phyloP scores from a whole-genome alignment of 495 filamentous ascomycete genomes.

The Xylaria scruposa region DNA sequence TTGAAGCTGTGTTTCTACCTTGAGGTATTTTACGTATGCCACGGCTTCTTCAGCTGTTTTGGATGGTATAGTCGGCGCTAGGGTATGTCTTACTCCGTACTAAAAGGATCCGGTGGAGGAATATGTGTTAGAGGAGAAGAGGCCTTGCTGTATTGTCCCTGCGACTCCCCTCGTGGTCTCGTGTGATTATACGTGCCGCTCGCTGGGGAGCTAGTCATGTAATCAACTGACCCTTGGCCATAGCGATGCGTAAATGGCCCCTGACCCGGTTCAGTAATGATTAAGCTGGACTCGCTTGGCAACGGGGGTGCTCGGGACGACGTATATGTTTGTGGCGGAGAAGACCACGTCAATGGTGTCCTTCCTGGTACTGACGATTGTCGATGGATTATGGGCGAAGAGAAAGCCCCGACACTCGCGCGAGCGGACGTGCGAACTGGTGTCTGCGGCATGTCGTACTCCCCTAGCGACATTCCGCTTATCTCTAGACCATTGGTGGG shows the following conservation, averaged over 20 bases:
- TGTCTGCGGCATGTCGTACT: conserved; percentile 7
- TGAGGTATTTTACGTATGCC: too few relatives aligned
- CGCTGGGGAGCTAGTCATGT: not conserved
- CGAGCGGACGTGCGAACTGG: not conserved
- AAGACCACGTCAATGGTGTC: not conserved
- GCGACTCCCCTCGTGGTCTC: conserved; percentile 10
- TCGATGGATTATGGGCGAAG: not conserved
- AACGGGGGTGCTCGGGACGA: not conserved
- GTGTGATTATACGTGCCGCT: conserved; percentile 5
- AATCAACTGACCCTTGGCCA: not conserved
- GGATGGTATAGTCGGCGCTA: too few relatives aligned
- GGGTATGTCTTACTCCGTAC: not conserved
- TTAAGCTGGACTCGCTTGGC: not conserved
- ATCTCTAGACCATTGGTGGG: conserved; percentile 4
- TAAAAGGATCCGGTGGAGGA: not conserved
- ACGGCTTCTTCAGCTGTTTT: too few relatives aligned
- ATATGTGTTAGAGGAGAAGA: conserved; percentile 5
- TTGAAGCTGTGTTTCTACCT: too few relatives aligned
- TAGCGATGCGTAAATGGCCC: not conserved
- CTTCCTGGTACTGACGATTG: not conserved
- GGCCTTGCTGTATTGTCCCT: conserved; percentile 6
- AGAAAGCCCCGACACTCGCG: not conserved
- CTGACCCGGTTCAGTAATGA: not conserved
- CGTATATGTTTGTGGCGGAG: not conserved
- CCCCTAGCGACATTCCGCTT: not conserved